Evolutionary conservation across 495 filamentous ascomycete species (phyloP), one percentile per base, ranked within the genome.

Genomic region (Entonaema liquescens): DNA sequence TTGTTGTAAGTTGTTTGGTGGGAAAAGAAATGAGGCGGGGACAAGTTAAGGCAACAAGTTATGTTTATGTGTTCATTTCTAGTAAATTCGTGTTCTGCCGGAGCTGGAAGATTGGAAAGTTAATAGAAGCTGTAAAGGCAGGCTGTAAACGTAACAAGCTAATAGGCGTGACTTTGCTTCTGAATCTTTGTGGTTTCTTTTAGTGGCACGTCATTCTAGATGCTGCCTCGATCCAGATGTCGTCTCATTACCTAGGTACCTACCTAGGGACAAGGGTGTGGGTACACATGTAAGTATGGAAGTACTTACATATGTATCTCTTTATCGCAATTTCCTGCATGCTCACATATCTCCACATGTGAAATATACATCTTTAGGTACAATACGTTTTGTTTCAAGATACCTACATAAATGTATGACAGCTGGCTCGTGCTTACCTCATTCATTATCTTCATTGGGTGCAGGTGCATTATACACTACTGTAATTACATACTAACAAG

Each of bases 201-300:
- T 63, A 65, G 54, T 69, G 71, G 65, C 53, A 76, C 74, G 71
- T 74, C 74, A 76, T 71, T 65, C 56, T 31, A 8, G 52, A 73
- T 66, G 69, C 55, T 75, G 70, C 73, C 65, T 75, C 69, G 58
- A 61, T 60, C 13, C n/a, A 56, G 21, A 58, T 31, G 40, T 9
- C 11, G 35, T 28, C 23, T 44, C 35, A 5, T 26, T 40, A 38
- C 31, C n/a, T 40, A 38, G 54, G n/a, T 33, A 58, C 25, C 29
- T 31, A 31, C 29, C 29, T 31, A 31, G 7, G 11, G 11, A 12
- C 3, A 57, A 17, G 4, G 17, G 9, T 2, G 53, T 54, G 28
- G 53, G 54, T 57, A 57, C 54, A 5, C 19, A 23, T 57, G 33
- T 9, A 23, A 2, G 49, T 53, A 53, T 21, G 3, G 12, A 26